phyloP scores from a whole-genome alignment of 2,329 filamentous ascomycete species.

The Teratosphaeria pseudoeucalypti region DNA sequence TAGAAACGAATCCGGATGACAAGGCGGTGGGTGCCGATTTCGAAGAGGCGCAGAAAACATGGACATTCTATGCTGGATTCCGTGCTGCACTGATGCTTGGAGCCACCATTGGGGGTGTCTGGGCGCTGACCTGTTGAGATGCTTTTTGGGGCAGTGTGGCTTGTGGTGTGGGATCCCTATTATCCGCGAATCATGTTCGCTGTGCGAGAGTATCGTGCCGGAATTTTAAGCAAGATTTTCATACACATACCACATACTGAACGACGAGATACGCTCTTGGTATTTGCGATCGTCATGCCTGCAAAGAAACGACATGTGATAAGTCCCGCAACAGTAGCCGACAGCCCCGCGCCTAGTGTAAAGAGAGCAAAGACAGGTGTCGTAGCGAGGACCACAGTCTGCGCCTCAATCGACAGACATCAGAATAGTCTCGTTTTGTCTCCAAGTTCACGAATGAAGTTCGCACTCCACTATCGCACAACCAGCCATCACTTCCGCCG shows the following conservation, averaged over 20 bases:
- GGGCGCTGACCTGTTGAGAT: not conserved
- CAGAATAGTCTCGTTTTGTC: too few species aligned
- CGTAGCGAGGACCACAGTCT: conserved; percentile 25
- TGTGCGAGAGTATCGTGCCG: too few species aligned
- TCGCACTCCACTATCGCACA: too few species aligned
- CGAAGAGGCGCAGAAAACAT: not conserved
- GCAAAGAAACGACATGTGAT: conserved; percentile 5
- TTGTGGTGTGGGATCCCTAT: too few species aligned
- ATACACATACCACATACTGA: not conserved
- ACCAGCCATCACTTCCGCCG: too few species aligned
- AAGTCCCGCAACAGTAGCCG: conserved; percentile 23
- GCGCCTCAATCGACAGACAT: too few species aligned
- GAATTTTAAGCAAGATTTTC: not conserved
- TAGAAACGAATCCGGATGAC: not conserved
- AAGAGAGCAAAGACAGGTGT: conserved; percentile 28
- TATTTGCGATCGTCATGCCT: not conserved
- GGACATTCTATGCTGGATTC: not conserved
- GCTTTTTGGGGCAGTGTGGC: not conserved
- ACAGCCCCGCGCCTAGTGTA: conserved; percentile 22
- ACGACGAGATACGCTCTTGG: not conserved
- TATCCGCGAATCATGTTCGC: too few species aligned
- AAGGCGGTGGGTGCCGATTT: not conserved
- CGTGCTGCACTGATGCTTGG: not conserved
- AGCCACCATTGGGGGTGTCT: not conserved
- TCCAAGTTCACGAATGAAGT: too few species aligned